Base-by-base conservation (phyloP, 2,329 filamentous ascomycete genomes). In the Fusarium gaditjirri region DNA sequence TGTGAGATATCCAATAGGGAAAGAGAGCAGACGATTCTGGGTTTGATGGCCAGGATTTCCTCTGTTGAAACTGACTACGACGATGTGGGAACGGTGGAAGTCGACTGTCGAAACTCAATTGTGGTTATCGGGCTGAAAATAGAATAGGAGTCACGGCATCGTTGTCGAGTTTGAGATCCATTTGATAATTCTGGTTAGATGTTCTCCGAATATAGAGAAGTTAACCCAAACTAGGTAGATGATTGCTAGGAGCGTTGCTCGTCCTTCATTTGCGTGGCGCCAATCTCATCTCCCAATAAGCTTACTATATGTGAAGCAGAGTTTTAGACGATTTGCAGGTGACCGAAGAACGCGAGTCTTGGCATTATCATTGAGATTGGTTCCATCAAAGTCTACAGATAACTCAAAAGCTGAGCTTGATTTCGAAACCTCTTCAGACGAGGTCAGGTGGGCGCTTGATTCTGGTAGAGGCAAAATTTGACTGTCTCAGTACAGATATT, bases 291-390 rank as follows among this genome's bases (percentile, higher is more conserved):
- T 68, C 35, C 50, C 43, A 52, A 31, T 63, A 38, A 67, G 46
- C 39, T 50, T 44, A 56, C 39, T 33, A 31, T 29, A 27, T 44
- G 17, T 25, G 39, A 67, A 67, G 54, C 62, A 46, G 46, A 54
- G 63, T 39, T 29, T 17, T 27, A 27, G 35, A 35, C 47, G 31
- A 56, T 55, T 54, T 27, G 27, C 31, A 43, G 39, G 38, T 55
- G 47, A 53, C 25, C 36, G 19, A 67, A 57, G 65, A 68, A 68
- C 64, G 21, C 29, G 43, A 55, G 64, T 63, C 65, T 68, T 68
- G 65, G 65, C 65, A 63, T 62, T 56, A 68, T 64, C 65, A 63
- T 63, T 33, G 33, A 68, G 49, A 68, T 62, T 41, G 39, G 43
- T 42, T 46, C 31, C 25, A 42, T 47, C 42, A 39, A 54, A 36